A percentile compares a stretch with the other conserved stretches of the same genome.
Conservation (phyloP, 345 rosid genomes). For the Leavenworthia alabamica region DNA sequence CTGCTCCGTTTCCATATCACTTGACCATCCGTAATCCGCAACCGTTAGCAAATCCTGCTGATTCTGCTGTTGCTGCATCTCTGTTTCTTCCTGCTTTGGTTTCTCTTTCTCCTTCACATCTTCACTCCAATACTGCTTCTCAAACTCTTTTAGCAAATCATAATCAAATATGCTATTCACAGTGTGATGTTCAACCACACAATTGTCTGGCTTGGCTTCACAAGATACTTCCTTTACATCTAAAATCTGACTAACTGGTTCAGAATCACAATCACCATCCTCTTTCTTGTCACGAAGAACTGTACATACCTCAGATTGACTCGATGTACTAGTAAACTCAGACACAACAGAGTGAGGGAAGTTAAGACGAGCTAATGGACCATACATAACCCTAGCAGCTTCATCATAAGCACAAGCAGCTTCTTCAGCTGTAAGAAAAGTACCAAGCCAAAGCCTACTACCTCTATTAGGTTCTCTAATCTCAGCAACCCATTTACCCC, state of each 20-base stretch:
- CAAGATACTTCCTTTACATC: conserved; percentile 4
- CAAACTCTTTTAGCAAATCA: conserved; percentile 20
- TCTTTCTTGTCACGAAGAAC: conserved; percentile 16
- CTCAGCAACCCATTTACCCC: conserved; percentile 98
- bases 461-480: conserved; percentile 69
- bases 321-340: conserved; percentile 31
- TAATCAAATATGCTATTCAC: neutral
- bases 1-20: neutral
- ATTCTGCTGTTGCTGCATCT: neutral
- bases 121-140: conserved; percentile 4
- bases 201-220: neutral
- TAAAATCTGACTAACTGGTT: neutral
- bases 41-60: conserved; percentile 9
- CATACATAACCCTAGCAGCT: conserved; percentile 76
- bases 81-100: conserved; percentile 8
- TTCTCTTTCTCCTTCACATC: conserved; percentile 4
- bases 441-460: conserved; percentile 80
- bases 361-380: conserved; percentile 57
- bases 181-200: neutral
- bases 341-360: conserved; percentile 30
- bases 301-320: conserved; percentile 42
- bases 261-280: conserved; percentile 29
- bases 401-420: conserved; percentile 79
- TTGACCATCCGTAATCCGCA: conserved; percentile 22
- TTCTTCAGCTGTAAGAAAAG: conserved; percentile 59